Evolutionary conservation across 148 eudicot genomes (phyloP).

Genomic region (Chenopodium formosanum): DNA sequence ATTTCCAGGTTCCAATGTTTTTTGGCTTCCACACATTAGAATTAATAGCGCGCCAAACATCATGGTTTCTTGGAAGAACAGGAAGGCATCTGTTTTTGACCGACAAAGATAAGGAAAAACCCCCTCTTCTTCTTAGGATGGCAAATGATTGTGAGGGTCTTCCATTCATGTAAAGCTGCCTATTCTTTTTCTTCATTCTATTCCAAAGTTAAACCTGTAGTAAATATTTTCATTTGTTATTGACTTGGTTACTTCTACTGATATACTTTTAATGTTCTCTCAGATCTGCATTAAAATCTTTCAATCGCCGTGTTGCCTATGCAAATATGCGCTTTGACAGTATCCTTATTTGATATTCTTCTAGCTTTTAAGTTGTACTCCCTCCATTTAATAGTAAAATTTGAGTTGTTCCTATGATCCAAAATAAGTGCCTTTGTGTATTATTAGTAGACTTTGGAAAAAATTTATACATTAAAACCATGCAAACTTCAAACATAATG

Average conservation of each 20-base stretch:
- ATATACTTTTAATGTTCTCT: conserved; percentile 14
- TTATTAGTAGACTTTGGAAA: no score
- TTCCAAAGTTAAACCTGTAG: not conserved
- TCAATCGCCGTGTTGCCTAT: conserved; percentile 75
- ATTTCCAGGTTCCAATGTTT: conserved; percentile 65
- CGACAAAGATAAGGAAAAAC: conserved; percentile 58
- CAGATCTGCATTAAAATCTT: conserved; percentile 85
- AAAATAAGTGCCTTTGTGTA: no score
- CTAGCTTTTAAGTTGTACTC: not conserved
- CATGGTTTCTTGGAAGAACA: conserved; percentile 72
- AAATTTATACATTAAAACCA: not conserved
- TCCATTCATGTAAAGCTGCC: conserved; percentile 64
- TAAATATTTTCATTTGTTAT: not conserved
- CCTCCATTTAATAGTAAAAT: no score
- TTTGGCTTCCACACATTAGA: conserved; percentile 70
- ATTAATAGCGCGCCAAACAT: conserved; percentile 50
- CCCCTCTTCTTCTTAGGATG: conserved; percentile 85
- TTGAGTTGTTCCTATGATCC: no score
- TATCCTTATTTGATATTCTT: conserved; percentile 47
- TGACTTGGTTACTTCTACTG: not conserved
- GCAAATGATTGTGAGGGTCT: conserved; percentile 58
- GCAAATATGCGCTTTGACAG: conserved; percentile 77
- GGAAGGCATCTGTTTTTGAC: conserved; percentile 76
- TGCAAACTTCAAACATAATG: not conserved
- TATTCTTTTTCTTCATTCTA: conserved; percentile 7